A percentile compares a stretch with the other conserved stretches of the same genome.
Evolutionary conservation across 495 filamentous ascomycete genomes (phyloP).

Genomic region (Emericellopsis terricola): DNA sequence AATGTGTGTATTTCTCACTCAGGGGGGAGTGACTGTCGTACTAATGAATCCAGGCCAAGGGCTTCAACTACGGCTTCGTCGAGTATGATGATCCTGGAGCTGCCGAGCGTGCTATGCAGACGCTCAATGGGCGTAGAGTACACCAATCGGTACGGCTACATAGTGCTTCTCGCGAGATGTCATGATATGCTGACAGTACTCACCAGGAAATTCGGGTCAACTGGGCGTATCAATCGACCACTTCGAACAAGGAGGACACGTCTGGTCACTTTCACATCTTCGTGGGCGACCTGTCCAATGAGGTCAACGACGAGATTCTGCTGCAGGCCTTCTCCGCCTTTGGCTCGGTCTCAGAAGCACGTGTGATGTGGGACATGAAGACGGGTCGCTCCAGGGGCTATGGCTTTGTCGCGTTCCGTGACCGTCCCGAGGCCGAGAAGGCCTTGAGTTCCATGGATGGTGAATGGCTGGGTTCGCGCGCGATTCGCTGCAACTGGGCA

Average conservation of each 20-base stretch:
- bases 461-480: conserved; percentile 96
- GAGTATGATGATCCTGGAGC: conserved; percentile 97
- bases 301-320: conserved; percentile 95
- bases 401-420: conserved; percentile 95
- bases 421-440: conserved; percentile 87
- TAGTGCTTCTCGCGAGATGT: background rate
- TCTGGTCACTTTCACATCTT: conserved; percentile 99
- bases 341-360: conserved; percentile 92
- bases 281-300: conserved; percentile 93
- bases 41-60: no score
- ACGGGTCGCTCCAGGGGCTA: conserved; percentile 94
- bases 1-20: conserved; percentile 43
- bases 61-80: conserved; percentile 98
- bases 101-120: conserved; percentile 92
- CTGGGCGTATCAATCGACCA: conserved; percentile 99
- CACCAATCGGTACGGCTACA: conserved; percentile 64
- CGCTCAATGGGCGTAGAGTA: conserved; percentile 84
- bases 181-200: conserved; percentile 5
- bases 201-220: conserved; percentile 94
- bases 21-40: conserved; percentile 11
- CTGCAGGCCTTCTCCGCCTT: conserved; percentile 94
- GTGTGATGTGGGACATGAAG: conserved; percentile 99
- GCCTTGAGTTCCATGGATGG: conserved; percentile 95
- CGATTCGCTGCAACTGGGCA: conserved; percentile 99
- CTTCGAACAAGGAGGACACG: conserved; percentile 86